Evolutionary conservation across 2,329 filamentous ascomycete genomes (phyloP).

Genomic region (Colletotrichum noveboracense): DNA sequence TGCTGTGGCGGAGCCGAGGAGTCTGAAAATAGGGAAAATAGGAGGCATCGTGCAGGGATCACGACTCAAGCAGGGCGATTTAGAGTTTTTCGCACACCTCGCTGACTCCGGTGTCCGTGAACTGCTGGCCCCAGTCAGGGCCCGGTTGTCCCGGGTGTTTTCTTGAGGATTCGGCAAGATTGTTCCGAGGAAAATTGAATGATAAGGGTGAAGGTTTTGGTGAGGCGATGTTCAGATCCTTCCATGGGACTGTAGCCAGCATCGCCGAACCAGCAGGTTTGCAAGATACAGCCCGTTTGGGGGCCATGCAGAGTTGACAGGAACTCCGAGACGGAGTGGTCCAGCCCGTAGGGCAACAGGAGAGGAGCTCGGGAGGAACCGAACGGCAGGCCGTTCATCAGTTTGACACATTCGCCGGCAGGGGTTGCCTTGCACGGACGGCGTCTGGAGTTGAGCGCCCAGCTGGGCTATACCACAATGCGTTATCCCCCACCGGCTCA

Average conservation of each 20-base stretch:
- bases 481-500: not conserved
- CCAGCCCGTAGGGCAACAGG: not conserved
- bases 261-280: not conserved
- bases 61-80: constrained; percentile 5
- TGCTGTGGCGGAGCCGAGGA: constrained; percentile 5
- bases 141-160: not conserved
- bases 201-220: not conserved
- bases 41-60: constrained; percentile 6
- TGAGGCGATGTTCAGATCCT: rapidly evolving
- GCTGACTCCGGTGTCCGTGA: not conserved
- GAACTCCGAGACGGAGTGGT: not conserved
- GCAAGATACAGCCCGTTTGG: not conserved
- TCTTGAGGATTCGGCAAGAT: not conserved
- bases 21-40: constrained; percentile 17
- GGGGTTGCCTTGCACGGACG: not conserved
- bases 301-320: not conserved
- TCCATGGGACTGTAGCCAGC: not conserved
- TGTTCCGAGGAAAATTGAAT: too few relatives aligned
- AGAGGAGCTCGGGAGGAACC: constrained; percentile 1
- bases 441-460: not conserved
- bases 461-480: not conserved
- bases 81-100: constrained; percentile 17
- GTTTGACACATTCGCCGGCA: constrained; percentile 1
- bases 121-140: not conserved
- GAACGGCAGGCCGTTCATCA: not conserved